A percentile compares a stretch with the other conserved stretches of the same genome.
These are phyloP conservation scores for Syzygium grande DNA, from an alignment of 345 rosid species.

Conservation along the genomic window DNA sequence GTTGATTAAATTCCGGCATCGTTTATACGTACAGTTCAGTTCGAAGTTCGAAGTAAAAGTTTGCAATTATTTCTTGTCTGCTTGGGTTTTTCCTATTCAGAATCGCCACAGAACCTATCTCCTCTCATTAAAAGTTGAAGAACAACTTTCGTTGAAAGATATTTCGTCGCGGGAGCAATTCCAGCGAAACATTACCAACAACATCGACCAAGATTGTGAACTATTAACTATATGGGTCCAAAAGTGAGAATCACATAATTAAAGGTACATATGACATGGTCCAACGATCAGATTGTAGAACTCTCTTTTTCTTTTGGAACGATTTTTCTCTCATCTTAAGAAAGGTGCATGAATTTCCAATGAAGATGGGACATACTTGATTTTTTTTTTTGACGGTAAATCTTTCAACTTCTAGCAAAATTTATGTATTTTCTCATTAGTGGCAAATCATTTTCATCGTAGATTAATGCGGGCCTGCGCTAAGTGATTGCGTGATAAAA, in stretches of 20 bases:
- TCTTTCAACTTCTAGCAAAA: neutral
- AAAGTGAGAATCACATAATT: neutral
- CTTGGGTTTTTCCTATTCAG: no score
- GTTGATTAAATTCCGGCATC: no score
- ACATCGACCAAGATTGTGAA: neutral
- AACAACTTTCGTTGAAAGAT: no score
- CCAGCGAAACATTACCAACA: neutral
- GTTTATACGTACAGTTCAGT: no score
- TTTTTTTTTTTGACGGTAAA: neutral
- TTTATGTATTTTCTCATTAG: neutral
- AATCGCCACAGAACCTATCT: no score
- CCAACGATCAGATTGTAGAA: neutral
- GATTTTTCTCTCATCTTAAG: neutral
- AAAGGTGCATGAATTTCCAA: neutral
- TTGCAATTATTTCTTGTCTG: no score
- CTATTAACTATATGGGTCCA: neutral
- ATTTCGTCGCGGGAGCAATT: no score
- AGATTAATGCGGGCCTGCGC: neutral
- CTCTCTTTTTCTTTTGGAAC: neutral
- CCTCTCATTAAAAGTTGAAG: no score
- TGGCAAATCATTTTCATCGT: neutral
- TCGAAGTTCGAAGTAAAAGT: no score
- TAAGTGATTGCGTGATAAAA: neutral
- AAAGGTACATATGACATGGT: neutral
- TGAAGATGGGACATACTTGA: neutral